Percentiles rank a stretch among this genome's conserved stretches.
phyloP scores from a whole-genome alignment of 306 rosid species.

The Cyclanthera cordifolia region DNA sequence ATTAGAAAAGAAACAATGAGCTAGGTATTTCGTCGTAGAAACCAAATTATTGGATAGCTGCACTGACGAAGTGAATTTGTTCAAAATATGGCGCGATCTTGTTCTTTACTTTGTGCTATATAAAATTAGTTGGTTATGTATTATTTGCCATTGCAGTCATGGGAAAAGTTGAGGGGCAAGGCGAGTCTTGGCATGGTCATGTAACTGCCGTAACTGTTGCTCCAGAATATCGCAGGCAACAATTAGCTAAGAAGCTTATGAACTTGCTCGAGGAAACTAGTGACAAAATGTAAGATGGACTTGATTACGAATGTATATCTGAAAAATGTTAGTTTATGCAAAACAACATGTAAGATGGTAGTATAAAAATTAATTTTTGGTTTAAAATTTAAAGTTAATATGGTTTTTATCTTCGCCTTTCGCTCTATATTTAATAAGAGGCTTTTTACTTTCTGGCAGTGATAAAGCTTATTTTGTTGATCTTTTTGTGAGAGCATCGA shows the following conservation, averaged over 20 bases:
- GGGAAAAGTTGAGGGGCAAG: slow-evolving; percentile 99
- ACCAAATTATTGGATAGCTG: background rate
- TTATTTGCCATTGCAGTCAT: slow-evolving; percentile 45
- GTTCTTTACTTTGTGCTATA: background rate
- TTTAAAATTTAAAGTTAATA: background rate
- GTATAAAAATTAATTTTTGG: background rate
- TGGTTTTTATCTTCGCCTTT: background rate
- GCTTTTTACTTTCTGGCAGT: slow-evolving; percentile 29
- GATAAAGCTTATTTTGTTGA: slow-evolving; percentile 90
- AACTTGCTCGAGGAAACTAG: slow-evolving; percentile 83
- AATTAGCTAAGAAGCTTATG: slow-evolving; percentile 93
- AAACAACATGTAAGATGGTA: background rate
- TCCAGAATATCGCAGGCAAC: slow-evolving; percentile 89
- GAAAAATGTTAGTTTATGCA: background rate
- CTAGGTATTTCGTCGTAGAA: background rate
- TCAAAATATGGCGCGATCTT: background rate
- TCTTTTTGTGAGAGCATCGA: slow-evolving; percentile 95
- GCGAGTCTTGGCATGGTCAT: slow-evolving; percentile 98
- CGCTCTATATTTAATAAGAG: background rate
- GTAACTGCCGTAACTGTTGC: slow-evolving; percentile 92
- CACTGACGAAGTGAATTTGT: background rate
- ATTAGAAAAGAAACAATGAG: background rate
- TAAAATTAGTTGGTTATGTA: background rate
- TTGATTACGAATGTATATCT: background rate
- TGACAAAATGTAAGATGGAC: slow-evolving; percentile 58